A percentile compares a stretch with the other conserved stretches of the same genome.
phyloP scores from a whole-genome alignment of 1,139 yeast genomes.

The Suhomyces kunorum region DNA sequence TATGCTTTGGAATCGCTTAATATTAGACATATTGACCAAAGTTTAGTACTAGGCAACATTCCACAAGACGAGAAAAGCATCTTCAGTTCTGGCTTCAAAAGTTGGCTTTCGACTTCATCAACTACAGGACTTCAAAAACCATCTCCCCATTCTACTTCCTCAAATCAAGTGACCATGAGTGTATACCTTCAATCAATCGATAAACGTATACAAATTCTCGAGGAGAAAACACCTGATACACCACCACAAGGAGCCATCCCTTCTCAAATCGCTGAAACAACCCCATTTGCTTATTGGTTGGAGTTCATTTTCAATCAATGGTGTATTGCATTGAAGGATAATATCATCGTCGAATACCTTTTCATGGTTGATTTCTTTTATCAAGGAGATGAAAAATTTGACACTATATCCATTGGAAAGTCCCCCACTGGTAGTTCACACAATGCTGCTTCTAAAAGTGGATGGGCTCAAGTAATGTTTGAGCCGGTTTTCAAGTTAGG shows the following conservation, averaged over 20 bases:
- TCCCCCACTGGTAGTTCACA: slow-evolving; percentile 29
- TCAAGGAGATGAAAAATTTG: slow-evolving; percentile 45
- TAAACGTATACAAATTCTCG: slow-evolving; percentile 54
- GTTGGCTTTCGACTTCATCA: slow-evolving; percentile 25
- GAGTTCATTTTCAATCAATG: slow-evolving; percentile 77
- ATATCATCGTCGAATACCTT: slow-evolving; percentile 73
- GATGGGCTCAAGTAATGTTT: slow-evolving; percentile 57
- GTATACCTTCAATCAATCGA: slow-evolving; percentile 60
- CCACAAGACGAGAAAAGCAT: slow-evolving; percentile 29
- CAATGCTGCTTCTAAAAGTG: slow-evolving; percentile 29
- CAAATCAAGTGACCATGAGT: slow-evolving; percentile 25
- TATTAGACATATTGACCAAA: slow-evolving; percentile 52
- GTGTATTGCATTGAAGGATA: slow-evolving; percentile 73
- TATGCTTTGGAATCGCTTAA: slow-evolving; percentile 70
- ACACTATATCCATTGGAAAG: slow-evolving; percentile 15
- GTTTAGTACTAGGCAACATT: slow-evolving; percentile 51
- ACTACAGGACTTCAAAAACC: slow-evolving; percentile 9
- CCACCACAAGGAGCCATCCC: slow-evolving; percentile 66
- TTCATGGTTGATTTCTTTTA: slow-evolving; percentile 74
- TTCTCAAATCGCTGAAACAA: slow-evolving; percentile 83
- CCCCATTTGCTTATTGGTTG: slow-evolving; percentile 63
- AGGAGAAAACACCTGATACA: slow-evolving; percentile 14
- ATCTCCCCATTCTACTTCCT: slow-evolving; percentile 6
- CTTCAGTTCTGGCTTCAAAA: slow-evolving; percentile 30
- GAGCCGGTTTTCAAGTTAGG: slow-evolving; percentile 50